phyloP scores from a whole-genome alignment of 2,329 filamentous ascomycete species.

The Colletotrichum graminicola region DNA sequence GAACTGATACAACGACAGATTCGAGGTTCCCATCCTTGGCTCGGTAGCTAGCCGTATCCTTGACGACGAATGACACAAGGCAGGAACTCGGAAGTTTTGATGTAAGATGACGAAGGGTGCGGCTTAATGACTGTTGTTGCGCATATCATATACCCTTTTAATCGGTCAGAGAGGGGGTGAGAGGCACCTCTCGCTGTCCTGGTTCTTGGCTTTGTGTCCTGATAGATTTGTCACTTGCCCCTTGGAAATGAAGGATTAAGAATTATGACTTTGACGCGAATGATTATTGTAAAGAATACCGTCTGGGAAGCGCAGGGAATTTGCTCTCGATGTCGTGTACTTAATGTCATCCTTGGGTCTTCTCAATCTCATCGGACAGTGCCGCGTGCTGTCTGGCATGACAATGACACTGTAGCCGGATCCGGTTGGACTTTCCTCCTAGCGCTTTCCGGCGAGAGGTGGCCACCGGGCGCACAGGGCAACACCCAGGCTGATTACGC shows the following conservation, averaged over 20 bases:
- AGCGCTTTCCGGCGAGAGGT: slow-evolving; percentile 34
- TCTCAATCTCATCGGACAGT: neutral
- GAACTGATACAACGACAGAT: slow-evolving; percentile 61
- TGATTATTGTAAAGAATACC: neutral
- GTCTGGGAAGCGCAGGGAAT: neutral
- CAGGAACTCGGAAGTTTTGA: neutral
- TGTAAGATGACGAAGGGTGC: neutral
- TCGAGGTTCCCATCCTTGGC: slow-evolving; percentile 90
- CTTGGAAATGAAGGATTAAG: neutral
- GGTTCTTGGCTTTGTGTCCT: neutral
- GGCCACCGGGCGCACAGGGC: slow-evolving; percentile 41
- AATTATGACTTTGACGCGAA: neutral
- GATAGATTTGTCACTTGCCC: neutral
- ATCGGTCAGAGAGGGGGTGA: slow-evolving; percentile 16
- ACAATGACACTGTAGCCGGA: slow-evolving; percentile 21
- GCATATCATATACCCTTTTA: slow-evolving; percentile 42
- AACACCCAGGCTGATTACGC: slow-evolving; percentile 44
- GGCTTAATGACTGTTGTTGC: slow-evolving; percentile 35
- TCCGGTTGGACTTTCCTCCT: slow-evolving; percentile 42
- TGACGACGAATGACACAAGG: slow-evolving; percentile 75
- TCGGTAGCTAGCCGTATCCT: slow-evolving; percentile 87
- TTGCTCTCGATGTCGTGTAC: neutral
- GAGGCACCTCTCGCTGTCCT: neutral
- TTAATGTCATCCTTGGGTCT: neutral
- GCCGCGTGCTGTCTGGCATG: neutral